A percentile compares a stretch with the other conserved stretches of the same genome.
These are phyloP conservation scores for Rhodotorula graminis DNA, from an alignment of 768 basidiomycete species.

Conservation along the genomic window DNA sequence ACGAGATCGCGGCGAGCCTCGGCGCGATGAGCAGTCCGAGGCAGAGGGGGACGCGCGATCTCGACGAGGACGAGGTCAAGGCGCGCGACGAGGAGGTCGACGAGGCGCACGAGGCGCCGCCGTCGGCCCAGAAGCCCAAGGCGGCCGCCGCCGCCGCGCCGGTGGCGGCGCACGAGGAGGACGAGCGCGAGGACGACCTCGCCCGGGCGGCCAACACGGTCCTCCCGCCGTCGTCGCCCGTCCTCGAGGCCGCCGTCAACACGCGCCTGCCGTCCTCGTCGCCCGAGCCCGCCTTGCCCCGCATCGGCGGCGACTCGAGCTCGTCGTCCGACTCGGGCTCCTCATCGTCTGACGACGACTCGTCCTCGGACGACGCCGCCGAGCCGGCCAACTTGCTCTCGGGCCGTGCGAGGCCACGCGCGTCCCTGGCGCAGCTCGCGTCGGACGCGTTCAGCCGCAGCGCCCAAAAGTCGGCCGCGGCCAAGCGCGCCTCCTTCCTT, in stretches of 20 bases:
- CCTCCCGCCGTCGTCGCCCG: constrained; percentile 8
- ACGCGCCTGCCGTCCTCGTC: constrained; percentile 19
- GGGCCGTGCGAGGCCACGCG: background rate
- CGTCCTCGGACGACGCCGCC: constrained; percentile 7
- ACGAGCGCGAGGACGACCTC: background rate
- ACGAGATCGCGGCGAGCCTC: background rate
- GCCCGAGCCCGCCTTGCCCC: constrained; percentile 24
- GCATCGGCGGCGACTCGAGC: constrained; percentile 10
- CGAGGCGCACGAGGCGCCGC: background rate
- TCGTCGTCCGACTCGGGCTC: constrained; percentile 9
- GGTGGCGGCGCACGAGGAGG: background rate
- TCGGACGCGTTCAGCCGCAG: constrained; percentile 20
- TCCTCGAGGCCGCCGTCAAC: background rate
- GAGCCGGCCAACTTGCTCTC: background rate
- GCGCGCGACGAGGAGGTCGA: background rate
- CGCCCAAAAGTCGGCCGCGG: background rate
- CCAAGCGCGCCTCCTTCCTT: constrained; percentile 8
- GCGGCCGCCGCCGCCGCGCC: background rate
- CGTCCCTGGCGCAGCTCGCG: constrained; percentile 16
- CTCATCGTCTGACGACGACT: constrained; percentile 14
- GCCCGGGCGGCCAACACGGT: background rate
- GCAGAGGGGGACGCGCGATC: background rate
- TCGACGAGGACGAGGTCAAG: background rate
- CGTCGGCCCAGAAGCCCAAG: background rate
- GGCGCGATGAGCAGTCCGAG: background rate